These are phyloP conservation scores for Pelargonium fulgidum DNA, from an alignment of 441 rosid genomes.

Conservation along the genomic window DNA sequence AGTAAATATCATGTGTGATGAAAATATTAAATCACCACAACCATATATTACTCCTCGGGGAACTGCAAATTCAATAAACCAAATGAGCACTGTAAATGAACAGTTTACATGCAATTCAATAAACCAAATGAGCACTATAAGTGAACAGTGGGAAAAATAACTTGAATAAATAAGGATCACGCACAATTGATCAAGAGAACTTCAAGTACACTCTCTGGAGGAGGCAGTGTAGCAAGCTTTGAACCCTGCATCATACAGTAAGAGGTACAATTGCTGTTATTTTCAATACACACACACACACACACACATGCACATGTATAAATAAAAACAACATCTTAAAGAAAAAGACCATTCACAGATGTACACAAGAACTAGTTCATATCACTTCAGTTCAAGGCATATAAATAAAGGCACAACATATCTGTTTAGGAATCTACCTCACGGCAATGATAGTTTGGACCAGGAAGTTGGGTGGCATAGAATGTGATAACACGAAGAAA, in stretches of 20 bases:
- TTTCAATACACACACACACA: neutral
- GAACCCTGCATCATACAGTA: slow-evolving; percentile 61
- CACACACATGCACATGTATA: neutral
- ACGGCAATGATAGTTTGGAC: slow-evolving; percentile 97
- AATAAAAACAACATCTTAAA: neutral
- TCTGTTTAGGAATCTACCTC: slow-evolving; percentile 47
- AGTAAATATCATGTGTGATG: slow-evolving; percentile 97
- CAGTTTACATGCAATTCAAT: slow-evolving; percentile 18
- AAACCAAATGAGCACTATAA: slow-evolving; percentile 26
- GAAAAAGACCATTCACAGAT: neutral
- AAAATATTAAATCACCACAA: slow-evolving; percentile 97
- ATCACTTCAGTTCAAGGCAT: neutral
- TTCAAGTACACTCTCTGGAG: slow-evolving; percentile 60
- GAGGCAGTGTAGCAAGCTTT: slow-evolving; percentile 75
- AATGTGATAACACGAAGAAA: slow-evolving; percentile 78
- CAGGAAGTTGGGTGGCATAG: slow-evolving; percentile 97
- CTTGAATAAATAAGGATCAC: slow-evolving; percentile 22
- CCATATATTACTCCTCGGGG: slow-evolving; percentile 85
- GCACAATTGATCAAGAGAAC: slow-evolving; percentile 72
- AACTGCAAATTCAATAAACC: slow-evolving; percentile 50
- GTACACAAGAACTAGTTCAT: neutral
- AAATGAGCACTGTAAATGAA: slow-evolving; percentile 21
- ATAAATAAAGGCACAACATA: neutral
- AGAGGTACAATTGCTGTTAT: slow-evolving; percentile 12
- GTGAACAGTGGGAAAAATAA: neutral